phyloP scores from a whole-genome alignment of 768 basidiomycete genomes.

The Cytidiella melzeri region DNA sequence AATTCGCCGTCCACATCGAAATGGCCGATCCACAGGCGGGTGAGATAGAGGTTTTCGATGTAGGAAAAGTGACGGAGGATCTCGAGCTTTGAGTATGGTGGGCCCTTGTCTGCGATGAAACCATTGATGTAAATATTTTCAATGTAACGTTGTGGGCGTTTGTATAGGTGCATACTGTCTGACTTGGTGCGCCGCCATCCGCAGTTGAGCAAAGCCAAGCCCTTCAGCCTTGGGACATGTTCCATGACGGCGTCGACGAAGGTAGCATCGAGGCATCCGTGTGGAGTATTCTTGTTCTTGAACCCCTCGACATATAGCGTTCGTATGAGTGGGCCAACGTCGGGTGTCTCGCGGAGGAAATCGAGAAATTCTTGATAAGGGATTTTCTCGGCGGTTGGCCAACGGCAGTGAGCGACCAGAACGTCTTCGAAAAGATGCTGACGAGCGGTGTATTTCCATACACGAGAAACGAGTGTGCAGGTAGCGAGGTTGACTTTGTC shows the following conservation, averaged over 20 bases:
- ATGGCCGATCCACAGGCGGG: slow-evolving; percentile 8
- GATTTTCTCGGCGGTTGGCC: neutral
- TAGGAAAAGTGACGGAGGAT: slow-evolving; percentile 8
- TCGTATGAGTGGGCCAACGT: slow-evolving; percentile 5
- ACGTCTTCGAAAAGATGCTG: slow-evolving; percentile 10
- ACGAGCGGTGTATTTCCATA: slow-evolving; percentile 4
- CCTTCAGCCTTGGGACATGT: slow-evolving; percentile 1
- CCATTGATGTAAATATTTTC: slow-evolving; percentile 2
- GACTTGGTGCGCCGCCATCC: neutral
- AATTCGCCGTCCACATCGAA: slow-evolving; percentile 3
- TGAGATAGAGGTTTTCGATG: slow-evolving; percentile 4
- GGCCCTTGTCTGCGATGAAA: slow-evolving; percentile 2
- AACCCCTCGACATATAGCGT: slow-evolving; percentile 7
- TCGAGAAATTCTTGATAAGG: slow-evolving; percentile 3
- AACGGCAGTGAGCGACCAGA: neutral
- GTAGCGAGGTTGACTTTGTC: slow-evolving; percentile 1
- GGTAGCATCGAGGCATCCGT: neutral
- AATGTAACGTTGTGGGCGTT: neutral
- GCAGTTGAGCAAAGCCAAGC: slow-evolving; percentile 4
- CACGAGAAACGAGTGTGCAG: slow-evolving; percentile 3
- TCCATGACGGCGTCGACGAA: neutral
- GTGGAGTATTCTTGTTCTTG: neutral
- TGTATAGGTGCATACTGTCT: neutral
- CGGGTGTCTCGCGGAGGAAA: neutral
- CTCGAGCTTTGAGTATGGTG: neutral